Evolutionary conservation across 2,329 filamentous ascomycete genomes (phyloP), one percentile per base, ranked within the genome.

Genomic region (Aspergillus alliaceus): DNA sequence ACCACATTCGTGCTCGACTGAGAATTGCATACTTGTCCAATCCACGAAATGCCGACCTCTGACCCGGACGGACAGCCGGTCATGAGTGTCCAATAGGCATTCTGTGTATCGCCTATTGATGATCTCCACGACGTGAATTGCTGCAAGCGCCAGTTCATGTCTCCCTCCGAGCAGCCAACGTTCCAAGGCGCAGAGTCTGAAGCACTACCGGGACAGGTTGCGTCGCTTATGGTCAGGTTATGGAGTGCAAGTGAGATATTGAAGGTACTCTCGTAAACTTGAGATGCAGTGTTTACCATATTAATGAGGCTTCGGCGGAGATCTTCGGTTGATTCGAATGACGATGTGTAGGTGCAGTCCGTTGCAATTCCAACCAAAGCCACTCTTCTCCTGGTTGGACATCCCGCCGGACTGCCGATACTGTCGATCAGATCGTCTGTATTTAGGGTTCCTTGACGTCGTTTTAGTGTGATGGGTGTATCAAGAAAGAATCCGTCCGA

Each of bases 81-180:
- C 66, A 96, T 80, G 20, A 96, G 80, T 3, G 90, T 96, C 93
- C 93, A 98, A 75, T 95, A 96, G 11, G 92, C 91, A 74, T 96
- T 96, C 40, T 75, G 81, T 71, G 96, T 92, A 3, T 56, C 57
- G 3, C 80, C 74, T 59, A 86, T 85, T 40, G 85, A 80, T 15
- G 91, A 90, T 64, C 93, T 85, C 93, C 93, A 97, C 27, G 79
- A 74, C 0, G 91, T 96, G 72, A 98, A 97, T 22, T 89, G 78
- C 71, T 90, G 93, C 0, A 68, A 47, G 6, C 66, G 61, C 54
- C 49, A 63, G 32, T 65, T 58, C 15, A 68, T 24, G 24, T 65
- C 53, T 27, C 65, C 57, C 4, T 37, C 22, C 0, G 60, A 59
- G 29, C 66, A 68, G 1, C 31, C 51, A 0, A 40, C 54, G n/a